A percentile compares a stretch with the other conserved stretches of the same genome.
These are phyloP conservation scores for Barnettozyma wickerhamii DNA, from an alignment of 805 yeast species.

Conservation along the genomic window DNA sequence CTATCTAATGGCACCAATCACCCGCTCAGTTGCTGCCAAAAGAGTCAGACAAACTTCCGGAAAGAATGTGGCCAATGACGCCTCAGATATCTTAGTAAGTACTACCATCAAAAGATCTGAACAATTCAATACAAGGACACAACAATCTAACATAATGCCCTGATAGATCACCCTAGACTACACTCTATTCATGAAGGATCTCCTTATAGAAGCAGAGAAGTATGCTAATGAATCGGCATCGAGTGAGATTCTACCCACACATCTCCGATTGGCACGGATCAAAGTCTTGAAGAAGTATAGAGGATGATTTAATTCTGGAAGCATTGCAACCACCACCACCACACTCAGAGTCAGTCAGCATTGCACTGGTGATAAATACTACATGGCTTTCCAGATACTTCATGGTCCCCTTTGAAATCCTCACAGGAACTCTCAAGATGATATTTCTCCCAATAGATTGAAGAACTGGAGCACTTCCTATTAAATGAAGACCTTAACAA, in stretches of 20 bases:
- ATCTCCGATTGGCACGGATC: slow-evolving; percentile 34
- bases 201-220: slow-evolving; percentile 34
- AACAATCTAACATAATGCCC: not conserved
- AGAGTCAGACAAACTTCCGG: slow-evolving; percentile 23
- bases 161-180: slow-evolving; percentile 40
- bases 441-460: no score
- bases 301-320: no score
- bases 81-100: slow-evolving; percentile 35
- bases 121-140: no score
- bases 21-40: slow-evolving; percentile 16
- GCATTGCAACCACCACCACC: no score
- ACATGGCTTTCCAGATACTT: no score
- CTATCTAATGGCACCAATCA: slow-evolving; percentile 18
- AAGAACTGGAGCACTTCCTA: no score
- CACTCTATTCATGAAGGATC: slow-evolving; percentile 38
- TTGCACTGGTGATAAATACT: no score
- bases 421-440: no score
- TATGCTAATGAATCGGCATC: slow-evolving; percentile 38
- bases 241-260: slow-evolving; percentile 38
- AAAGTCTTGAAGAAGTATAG: slow-evolving; percentile 31
- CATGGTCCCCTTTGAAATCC: no score
- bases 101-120: not conserved
- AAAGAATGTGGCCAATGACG: slow-evolving; percentile 31
- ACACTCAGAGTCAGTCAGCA: no score
- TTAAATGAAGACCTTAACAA: no score